These are phyloP conservation scores for Clavispora vitiphila DNA, from an alignment of 805 yeast species.

Conservation along the genomic window DNA sequence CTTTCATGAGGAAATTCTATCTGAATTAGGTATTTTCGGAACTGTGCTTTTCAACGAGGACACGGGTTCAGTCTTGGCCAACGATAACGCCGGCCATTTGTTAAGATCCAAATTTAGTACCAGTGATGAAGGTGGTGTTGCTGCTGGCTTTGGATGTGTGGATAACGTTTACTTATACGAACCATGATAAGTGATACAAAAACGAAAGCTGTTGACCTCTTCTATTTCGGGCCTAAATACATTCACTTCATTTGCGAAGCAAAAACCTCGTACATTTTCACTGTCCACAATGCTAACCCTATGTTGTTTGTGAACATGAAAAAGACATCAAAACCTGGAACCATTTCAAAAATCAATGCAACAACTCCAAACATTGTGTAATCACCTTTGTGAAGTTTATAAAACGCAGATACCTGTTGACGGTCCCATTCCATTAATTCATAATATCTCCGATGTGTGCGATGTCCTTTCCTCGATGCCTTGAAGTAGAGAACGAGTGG, in stretches of 20 bases:
- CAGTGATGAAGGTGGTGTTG: constrained; percentile 97
- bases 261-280: constrained; percentile 17
- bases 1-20: constrained; percentile 67
- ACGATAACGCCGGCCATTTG: constrained; percentile 77
- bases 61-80: constrained; percentile 50
- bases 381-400: constrained; percentile 32
- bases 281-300: constrained; percentile 66
- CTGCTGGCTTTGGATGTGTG: constrained; percentile 97
- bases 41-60: constrained; percentile 67
- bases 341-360: constrained; percentile 46
- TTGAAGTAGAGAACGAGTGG: constrained; percentile 43
- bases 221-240: neutral
- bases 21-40: constrained; percentile 92
- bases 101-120: constrained; percentile 73
- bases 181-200: neutral
- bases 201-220: neutral
- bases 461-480: constrained; percentile 51
- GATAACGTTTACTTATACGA: constrained; percentile 66
- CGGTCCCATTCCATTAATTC: constrained; percentile 47
- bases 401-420: constrained; percentile 35
- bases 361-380: constrained; percentile 49
- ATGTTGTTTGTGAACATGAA: constrained; percentile 55
- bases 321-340: constrained; percentile 50
- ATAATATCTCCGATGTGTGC: constrained; percentile 53
- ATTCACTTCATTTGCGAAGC: neutral